phyloP scores from a whole-genome alignment of 345 rosid genomes.

The Cardamine resedifolia region DNA sequence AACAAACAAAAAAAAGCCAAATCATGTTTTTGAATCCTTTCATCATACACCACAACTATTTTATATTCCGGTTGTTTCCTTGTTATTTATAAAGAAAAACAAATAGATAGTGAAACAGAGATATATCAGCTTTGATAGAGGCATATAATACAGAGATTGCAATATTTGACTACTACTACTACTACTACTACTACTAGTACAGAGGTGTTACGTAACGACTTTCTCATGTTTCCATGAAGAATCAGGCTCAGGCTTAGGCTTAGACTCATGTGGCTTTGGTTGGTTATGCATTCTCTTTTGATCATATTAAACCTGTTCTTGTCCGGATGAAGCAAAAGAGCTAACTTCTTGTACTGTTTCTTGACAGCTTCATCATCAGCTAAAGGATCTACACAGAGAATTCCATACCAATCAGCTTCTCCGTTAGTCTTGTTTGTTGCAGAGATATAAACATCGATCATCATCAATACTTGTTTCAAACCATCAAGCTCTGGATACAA shows the following conservation, averaged over 20 bases:
- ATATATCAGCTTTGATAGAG: neutral
- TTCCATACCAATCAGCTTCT: constrained; percentile 68
- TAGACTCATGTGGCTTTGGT: no score
- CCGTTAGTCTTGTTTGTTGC: constrained; percentile 2
- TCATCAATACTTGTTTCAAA: constrained; percentile 6
- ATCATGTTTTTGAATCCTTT: no score
- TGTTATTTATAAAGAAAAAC: neutral
- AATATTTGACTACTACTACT: neutral
- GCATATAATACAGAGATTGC: neutral
- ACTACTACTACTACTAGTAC: neutral
- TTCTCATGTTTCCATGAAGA: no score
- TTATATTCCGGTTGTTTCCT: no score
- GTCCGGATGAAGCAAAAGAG: constrained; percentile 76
- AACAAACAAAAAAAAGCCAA: no score
- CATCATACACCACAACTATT: no score
- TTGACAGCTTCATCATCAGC: constrained; percentile 57
- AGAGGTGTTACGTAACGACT: no score
- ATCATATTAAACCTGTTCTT: constrained; percentile 66
- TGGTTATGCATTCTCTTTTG: no score
- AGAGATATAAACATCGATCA: constrained; percentile 8
- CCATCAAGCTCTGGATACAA: constrained; percentile 33
- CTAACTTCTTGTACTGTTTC: constrained; percentile 68
- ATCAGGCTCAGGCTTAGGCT: no score
- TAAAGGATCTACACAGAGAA: constrained; percentile 56
- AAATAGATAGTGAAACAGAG: neutral